A percentile compares a stretch with the other conserved stretches of the same genome.
These are phyloP conservation scores for Syzygium malaccense DNA, from an alignment of 441 rosid species.

Conservation along the genomic window DNA sequence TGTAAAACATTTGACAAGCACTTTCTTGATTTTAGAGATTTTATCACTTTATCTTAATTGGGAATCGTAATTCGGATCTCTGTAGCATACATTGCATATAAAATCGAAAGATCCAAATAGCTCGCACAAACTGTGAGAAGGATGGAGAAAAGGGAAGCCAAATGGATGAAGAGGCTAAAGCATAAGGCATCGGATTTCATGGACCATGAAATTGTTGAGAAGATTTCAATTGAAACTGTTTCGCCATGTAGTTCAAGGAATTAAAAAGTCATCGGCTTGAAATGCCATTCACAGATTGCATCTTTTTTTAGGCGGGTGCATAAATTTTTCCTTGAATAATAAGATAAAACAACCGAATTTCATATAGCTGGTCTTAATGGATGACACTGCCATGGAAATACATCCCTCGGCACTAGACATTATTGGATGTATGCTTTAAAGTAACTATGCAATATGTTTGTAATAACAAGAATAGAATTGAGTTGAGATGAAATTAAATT, in stretches of 20 bases:
- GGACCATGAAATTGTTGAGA: not conserved
- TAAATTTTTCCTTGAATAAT: no score
- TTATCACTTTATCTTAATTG: not conserved
- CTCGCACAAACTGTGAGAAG: fast-evolving
- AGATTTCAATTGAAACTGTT: not conserved
- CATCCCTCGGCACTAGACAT: no score
- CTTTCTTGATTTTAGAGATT: not conserved
- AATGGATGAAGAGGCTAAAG: not conserved
- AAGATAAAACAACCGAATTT: no score
- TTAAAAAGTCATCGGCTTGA: fast-evolving
- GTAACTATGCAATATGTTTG: no score
- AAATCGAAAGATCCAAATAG: not conserved
- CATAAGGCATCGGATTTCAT: not conserved
- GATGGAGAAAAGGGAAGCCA: not conserved
- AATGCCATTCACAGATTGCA: no score
- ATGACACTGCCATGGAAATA: no score
- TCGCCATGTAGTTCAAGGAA: not conserved
- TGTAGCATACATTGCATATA: not conserved
- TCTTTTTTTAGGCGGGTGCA: no score
- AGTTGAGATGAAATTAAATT: no score
- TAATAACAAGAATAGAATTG: no score
- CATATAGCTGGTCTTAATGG: no score
- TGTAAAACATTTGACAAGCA: not conserved
- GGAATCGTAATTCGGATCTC: not conserved
- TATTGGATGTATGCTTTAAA: no score